Percentiles rank a stretch among this genome's conserved stretches.
Conservation (phyloP, 177 flowering plant species). For the Tripterygium wilfordii region DNA sequence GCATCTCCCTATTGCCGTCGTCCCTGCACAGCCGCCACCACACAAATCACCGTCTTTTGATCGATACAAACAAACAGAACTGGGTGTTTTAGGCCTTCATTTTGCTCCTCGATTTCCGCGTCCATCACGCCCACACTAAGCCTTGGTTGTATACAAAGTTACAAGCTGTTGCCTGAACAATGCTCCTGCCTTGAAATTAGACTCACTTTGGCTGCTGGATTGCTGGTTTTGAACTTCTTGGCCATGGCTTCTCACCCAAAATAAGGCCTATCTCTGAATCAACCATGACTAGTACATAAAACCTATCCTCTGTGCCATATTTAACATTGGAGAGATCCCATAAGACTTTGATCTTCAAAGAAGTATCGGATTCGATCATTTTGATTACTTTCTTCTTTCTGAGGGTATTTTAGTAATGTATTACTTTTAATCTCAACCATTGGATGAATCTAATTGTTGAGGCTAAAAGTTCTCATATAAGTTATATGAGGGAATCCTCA, state of each 20-base stretch:
- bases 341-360: slow-evolving; percentile 43
- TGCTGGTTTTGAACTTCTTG: slow-evolving; percentile 30
- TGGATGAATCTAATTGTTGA: too few relatives aligned
- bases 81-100: slow-evolving; percentile 44
- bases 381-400: slow-evolving; percentile 61
- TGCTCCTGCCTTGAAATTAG: slow-evolving; percentile 65
- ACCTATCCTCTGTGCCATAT: slow-evolving; percentile 52
- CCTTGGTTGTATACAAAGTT: slow-evolving; percentile 67
- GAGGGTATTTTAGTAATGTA: too few relatives aligned
- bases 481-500: too few relatives aligned
- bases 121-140: slow-evolving; percentile 58
- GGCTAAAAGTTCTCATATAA: too few relatives aligned
- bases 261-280: slow-evolving; percentile 51
- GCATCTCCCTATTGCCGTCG: slow-evolving; percentile 73
- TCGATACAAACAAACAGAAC: slow-evolving; percentile 58
- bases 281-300: slow-evolving; percentile 42
- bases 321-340: slow-evolving; percentile 79
- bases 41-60: slow-evolving; percentile 61
- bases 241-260: slow-evolving; percentile 48
- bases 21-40: slow-evolving; percentile 89
- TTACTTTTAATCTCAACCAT: too few relatives aligned
- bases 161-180: slow-evolving; percentile 51
- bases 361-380: slow-evolving; percentile 27
- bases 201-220: slow-evolving; percentile 20
- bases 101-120: too few relatives aligned